Evolutionary conservation across 768 basidiomycete species (phyloP), one percentile per base, ranked within the genome.

Genomic region (Hydnomerulius pinastri): DNA sequence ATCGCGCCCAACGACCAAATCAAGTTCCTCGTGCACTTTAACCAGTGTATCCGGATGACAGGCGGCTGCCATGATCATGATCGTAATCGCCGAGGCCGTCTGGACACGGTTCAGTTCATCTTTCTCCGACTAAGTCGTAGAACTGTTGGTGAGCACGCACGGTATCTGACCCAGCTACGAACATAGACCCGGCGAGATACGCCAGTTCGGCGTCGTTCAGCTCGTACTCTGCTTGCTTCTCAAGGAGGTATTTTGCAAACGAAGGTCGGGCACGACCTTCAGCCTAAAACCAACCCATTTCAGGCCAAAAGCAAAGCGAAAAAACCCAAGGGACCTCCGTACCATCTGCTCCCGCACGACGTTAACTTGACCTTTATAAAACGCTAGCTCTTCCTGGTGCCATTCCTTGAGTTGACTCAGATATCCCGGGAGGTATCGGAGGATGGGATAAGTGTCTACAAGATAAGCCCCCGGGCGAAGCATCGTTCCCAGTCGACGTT

Each of bases 141-240:
- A 21, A 32, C 9, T 21, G 41, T 13, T 21, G 15, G 11, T 45
- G 13, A 12, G 6, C 8, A 36, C 49, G 23, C 32, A 64, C 69
- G 17, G 82, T 82, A 53, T 81, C 81, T 2, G 77, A 75, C 3
- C 82, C 82, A 12, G 82, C 82, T 25, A 79, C 80, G 53, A 82
- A 83, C 68, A 83, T 76, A 23, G 74, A 74, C 1, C 82, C 82
- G 1, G 77, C 79, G 13, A 83, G 71, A 59, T 82, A 83, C 0
- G 80, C 74, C 1, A 73, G 71, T 54, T 83, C 80, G 47, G 74
- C 65, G 50, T 78, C 72, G 5, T 76, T 70, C 5, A 82, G 70
- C 6, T 71, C 75, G 20, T 77, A 73, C 50, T 78, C 74, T 0
- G 58, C 53, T 55, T 80, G 78, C 8, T 73, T 71, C 51, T 80